Base-by-base conservation (phyloP, 2,329 filamentous ascomycete species). In the Cladosporium phlei region DNA sequence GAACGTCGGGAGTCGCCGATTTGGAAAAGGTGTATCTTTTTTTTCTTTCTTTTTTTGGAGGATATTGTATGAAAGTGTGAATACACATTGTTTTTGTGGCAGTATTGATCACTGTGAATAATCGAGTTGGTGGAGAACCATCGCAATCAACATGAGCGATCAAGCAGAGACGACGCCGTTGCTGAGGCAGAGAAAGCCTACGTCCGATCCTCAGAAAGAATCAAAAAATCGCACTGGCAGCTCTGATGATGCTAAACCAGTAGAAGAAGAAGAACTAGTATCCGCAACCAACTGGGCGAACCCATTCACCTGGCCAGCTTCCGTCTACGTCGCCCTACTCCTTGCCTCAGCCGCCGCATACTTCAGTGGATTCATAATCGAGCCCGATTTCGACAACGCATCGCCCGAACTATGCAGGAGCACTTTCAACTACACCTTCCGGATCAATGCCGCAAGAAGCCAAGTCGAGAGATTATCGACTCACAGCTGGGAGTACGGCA, bases 401-500 rank as follows among this genome's bases (percentile, higher is more conserved):
- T 49, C 49, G 2, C 52, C 46, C n/a, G 52, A 54, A 22, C 38
- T 49, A n/a, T 62, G 59, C 40, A 35, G 44, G 2, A 49, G 44
- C 3, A 58, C 52, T 24, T 61, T 62, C 49, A 52, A 60, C 42
- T 59, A 56, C 48, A 49, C 46, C 16, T 61, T 59, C 38, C 49
- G 42, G 2, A 44, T 62, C 46, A 57, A 56, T 42, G 59, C 58
- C 12, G 59, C 54, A 2, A 39, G 54, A 27, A 44, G 47, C 5
- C 60, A 63, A 45, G 64, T 63, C 21, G 53, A 61, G 37, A 42
- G 52, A 8, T 54, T 64, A 7, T 61, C 68, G 17, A 59, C 59
- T 2, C 67, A 69, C 49, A 66, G 62, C 50, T 70, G 67, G 69
- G 69, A 73, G 51, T 67, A 66, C 32, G 67, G 66, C 14, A 69